A percentile compares a stretch with the other conserved stretches of the same genome.
These are phyloP conservation scores for Glaciozyma antarctica DNA, from an alignment of 768 basidiomycete species.

Conservation along the genomic window DNA sequence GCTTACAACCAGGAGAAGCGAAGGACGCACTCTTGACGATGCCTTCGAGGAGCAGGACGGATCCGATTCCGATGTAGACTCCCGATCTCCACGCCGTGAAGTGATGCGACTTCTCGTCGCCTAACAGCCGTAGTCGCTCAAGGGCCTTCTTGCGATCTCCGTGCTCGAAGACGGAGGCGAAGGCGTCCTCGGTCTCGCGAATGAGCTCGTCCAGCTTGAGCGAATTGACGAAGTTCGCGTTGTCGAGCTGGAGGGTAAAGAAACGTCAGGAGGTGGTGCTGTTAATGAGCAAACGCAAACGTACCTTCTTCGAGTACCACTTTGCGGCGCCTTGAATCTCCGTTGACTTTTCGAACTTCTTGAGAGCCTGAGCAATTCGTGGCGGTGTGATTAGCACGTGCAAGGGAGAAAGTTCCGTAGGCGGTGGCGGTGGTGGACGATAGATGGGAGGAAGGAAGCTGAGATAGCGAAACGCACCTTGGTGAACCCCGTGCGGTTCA, in stretches of 20 bases:
- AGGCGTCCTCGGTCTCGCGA: constrained; percentile 64
- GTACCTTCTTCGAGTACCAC: constrained; percentile 49
- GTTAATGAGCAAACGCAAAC: too few species aligned
- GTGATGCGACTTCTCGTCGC: constrained; percentile 32
- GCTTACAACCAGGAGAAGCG: background rate
- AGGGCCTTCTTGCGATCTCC: constrained; percentile 71
- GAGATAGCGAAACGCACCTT: constrained; percentile 15
- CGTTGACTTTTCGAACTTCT: constrained; percentile 35
- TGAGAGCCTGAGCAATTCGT: constrained; percentile 9
- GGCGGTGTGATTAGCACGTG: constrained; percentile 41
- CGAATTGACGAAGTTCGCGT: constrained; percentile 58
- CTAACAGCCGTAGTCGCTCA: constrained; percentile 52
- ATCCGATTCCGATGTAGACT: constrained; percentile 20
- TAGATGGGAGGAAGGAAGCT: too few species aligned
- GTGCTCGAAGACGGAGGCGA: constrained; percentile 59
- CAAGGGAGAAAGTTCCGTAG: background rate
- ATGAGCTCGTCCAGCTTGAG: constrained; percentile 57
- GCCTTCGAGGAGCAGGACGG: constrained; percentile 28
- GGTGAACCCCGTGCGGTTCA: constrained; percentile 67
- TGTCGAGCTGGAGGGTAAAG: constrained; percentile 53
- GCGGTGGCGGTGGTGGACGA: background rate
- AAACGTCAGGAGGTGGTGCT: too few species aligned
- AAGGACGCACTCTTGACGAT: constrained; percentile 23
- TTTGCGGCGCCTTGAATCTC: constrained; percentile 51
- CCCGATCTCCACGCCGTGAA: constrained; percentile 30